Conservation (phyloP, 345 rosid genomes). For the Bruguiera sexangula region DNA sequence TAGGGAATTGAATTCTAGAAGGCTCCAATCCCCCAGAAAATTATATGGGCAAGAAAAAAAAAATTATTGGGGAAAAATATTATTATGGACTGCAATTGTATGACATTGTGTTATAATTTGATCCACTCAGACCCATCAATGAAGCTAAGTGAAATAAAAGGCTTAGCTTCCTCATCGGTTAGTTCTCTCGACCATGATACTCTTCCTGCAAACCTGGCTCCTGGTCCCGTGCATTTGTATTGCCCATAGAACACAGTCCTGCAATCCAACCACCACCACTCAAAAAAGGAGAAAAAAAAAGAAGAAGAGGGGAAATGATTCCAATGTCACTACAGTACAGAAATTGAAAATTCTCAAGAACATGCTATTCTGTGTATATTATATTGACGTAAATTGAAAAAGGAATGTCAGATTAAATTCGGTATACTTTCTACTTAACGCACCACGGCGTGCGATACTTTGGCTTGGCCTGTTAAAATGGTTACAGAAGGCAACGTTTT, state of each 20-base stretch:
- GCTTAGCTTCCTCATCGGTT: slow-evolving; percentile 80
- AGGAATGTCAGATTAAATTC: too few relatives aligned
- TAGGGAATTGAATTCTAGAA: too few relatives aligned
- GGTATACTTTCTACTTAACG: too few relatives aligned
- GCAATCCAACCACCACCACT: slow-evolving; percentile 13
- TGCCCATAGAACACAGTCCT: slow-evolving; percentile 99
- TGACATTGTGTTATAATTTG: slow-evolving; percentile 28
- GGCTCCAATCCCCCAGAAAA: too few relatives aligned
- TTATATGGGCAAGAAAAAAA: neutral
- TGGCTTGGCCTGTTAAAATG: too few relatives aligned
- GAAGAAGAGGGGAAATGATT: too few relatives aligned
- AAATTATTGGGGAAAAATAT: neutral
- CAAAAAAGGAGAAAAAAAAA: neutral
- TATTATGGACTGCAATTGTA: neutral
- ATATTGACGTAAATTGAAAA: too few relatives aligned
- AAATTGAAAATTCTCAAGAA: too few relatives aligned
- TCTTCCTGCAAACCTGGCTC: slow-evolving; percentile 79
- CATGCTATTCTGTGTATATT: too few relatives aligned
- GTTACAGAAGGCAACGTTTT: too few relatives aligned
- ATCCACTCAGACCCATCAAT: slow-evolving; percentile 96
- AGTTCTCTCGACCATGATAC: slow-evolving; percentile 94
- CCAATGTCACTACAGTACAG: neutral
- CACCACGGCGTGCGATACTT: too few relatives aligned
- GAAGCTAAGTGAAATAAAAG: slow-evolving; percentile 70
- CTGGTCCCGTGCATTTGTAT: slow-evolving; percentile 87